A percentile compares a stretch with the other conserved stretches of the same genome.
phyloP scores from a whole-genome alignment of 176 grass and related monocot genomes.

The Carex kokanica region DNA sequence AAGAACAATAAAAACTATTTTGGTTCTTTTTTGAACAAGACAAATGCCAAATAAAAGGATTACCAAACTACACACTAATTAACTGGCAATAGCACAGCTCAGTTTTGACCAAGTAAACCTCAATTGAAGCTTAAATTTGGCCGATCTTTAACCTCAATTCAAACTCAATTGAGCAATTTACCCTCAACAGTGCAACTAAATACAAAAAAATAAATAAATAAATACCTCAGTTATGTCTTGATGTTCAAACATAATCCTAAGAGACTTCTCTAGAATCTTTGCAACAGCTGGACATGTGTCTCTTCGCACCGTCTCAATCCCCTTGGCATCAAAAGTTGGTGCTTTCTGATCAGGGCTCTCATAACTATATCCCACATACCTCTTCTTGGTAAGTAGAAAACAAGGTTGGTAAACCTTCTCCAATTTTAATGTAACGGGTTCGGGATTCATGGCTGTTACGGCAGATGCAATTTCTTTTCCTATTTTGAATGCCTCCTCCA shows the following conservation, averaged over 20 bases:
- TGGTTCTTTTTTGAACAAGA: neutral
- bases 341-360: conserved; percentile 66
- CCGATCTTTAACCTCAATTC: neutral
- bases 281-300: conserved; percentile 85
- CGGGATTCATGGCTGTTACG: conserved; percentile 68
- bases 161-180: conserved; percentile 1
- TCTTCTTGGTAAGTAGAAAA: conserved; percentile 97
- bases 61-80: neutral
- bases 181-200: conserved; percentile 4
- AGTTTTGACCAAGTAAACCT: neutral
- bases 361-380: conserved; percentile 96
- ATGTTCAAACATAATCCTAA: conserved; percentile 90
- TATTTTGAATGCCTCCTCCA: conserved; percentile 81
- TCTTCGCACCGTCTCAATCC: conserved; percentile 91
- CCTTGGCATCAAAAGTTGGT: conserved; percentile 86
- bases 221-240: conserved; percentile 68
- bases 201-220: conserved; percentile 15
- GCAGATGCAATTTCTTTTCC: conserved; percentile 91
- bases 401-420: conserved; percentile 95
- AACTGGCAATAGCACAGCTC: neutral
- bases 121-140: neutral
- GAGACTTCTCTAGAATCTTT: conserved; percentile 84
- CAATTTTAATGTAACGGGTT: conserved; percentile 84
- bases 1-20: neutral
- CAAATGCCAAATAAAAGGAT: neutral